Conservation (phyloP, 768 basidiomycete species). For the Suillus cothurnatus region DNA sequence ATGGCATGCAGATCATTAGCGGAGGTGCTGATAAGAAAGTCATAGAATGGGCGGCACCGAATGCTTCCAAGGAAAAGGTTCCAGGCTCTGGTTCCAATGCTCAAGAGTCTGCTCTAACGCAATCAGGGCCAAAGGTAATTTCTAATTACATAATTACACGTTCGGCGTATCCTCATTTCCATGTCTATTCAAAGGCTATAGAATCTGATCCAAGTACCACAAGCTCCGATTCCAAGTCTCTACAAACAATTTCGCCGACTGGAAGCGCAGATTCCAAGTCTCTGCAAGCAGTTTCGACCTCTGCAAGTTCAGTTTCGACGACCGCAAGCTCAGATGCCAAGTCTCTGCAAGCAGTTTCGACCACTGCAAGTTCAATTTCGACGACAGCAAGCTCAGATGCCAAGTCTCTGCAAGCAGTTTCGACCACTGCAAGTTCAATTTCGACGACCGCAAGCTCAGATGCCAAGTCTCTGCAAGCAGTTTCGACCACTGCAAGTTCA, state of each 20-base stretch:
- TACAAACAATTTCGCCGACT: too few relatives aligned
- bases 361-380: not conserved
- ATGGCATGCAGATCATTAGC: not conserved
- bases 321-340: not conserved
- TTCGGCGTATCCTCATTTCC: not conserved
- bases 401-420: not conserved
- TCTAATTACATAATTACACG: not conserved
- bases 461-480: too few relatives aligned
- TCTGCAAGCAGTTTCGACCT: too few relatives aligned
- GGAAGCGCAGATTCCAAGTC: too few relatives aligned
- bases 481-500: not conserved
- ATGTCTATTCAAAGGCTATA: too few relatives aligned
- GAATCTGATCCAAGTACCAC: too few relatives aligned
- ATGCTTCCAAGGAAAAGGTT: too few relatives aligned
- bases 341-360: not conserved
- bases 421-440: not conserved
- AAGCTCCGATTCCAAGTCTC: too few relatives aligned
- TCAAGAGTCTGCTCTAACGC: too few relatives aligned
- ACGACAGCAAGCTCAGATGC: not conserved
- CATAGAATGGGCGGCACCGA: not conserved
- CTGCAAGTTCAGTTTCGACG: too few relatives aligned
- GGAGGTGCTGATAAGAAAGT: not conserved
- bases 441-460: too few relatives aligned
- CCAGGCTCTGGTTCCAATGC: too few relatives aligned
- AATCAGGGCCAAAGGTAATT: not conserved